A percentile compares a stretch with the other conserved stretches of the same genome.
Evolutionary conservation across 345 rosid genomes (phyloP).

Genomic region (Brassica nigra): DNA sequence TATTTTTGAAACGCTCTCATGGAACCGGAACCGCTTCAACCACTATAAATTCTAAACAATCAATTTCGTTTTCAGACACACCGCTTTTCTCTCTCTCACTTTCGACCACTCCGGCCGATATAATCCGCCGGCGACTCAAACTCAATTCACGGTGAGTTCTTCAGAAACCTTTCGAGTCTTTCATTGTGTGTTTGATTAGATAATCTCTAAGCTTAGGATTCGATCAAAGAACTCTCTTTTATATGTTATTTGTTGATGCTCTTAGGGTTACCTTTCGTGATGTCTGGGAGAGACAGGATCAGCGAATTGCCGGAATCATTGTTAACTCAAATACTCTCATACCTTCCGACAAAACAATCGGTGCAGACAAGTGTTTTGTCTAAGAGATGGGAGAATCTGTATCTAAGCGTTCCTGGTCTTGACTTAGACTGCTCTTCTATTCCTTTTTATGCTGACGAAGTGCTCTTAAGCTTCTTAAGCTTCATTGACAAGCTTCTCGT

Average conservation of each 20-base stretch:
- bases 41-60: too few species aligned
- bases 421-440: background rate
- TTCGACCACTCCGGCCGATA: background rate
- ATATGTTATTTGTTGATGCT: background rate
- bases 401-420: slow-evolving; percentile 17
- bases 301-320: slow-evolving; percentile 26
- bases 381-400: slow-evolving; percentile 8
- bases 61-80: too few species aligned
- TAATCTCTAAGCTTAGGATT: background rate
- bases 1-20: too few species aligned
- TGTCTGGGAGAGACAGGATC: slow-evolving; percentile 4
- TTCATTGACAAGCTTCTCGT: background rate
- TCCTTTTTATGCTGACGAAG: background rate
- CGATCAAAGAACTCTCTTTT: background rate
- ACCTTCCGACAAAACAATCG: slow-evolving; percentile 16
- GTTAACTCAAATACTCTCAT: slow-evolving; percentile 21
- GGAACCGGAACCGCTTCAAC: too few species aligned
- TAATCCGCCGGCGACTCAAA: background rate
- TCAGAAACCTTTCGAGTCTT: background rate
- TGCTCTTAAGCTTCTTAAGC: background rate
- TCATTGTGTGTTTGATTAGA: background rate
- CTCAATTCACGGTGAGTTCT: background rate
- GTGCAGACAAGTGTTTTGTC: slow-evolving; percentile 24
- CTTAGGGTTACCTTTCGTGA: background rate
- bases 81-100: background rate